Percentiles rank a stretch among this genome's conserved stretches.
Evolutionary conservation across 805 yeast species (phyloP).

Genomic region (Yarrowia sp.): DNA sequence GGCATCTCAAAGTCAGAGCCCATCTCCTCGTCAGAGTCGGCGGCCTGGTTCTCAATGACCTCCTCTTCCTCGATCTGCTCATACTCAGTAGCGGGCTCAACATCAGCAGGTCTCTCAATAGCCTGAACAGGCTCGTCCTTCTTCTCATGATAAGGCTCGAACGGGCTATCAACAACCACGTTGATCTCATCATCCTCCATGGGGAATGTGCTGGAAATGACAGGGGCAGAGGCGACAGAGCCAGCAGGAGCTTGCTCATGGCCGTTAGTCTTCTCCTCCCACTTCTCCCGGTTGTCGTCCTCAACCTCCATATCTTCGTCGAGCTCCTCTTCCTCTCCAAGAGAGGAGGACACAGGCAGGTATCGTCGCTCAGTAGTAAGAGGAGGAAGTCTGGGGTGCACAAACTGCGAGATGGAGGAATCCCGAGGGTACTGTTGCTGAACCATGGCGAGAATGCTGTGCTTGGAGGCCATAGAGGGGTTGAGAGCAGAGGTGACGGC

Average conservation of each 20-base stretch:
- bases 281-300: too few species aligned
- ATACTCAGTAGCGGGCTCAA: slow-evolving; percentile 2
- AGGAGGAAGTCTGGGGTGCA: slow-evolving; percentile 76
- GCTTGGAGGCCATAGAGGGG: slow-evolving; percentile 61
- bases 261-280: background rate
- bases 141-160: background rate
- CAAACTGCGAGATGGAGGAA: slow-evolving; percentile 53
- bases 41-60: slow-evolving; percentile 21
- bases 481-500: slow-evolving; percentile 59
- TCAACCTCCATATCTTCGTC: background rate
- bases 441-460: slow-evolving; percentile 71
- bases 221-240: background rate
- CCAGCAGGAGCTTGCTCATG: too few species aligned
- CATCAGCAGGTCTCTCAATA: too few species aligned
- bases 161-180: background rate
- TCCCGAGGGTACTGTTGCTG: slow-evolving; percentile 49
- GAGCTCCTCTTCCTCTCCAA: background rate
- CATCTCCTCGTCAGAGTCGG: slow-evolving; percentile 23
- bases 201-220: too few species aligned
- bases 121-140: slow-evolving; percentile 18
- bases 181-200: background rate
- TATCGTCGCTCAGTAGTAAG: slow-evolving; percentile 28
- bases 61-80: background rate
- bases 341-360: slow-evolving; percentile 25
- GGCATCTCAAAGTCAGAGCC: slow-evolving; percentile 54